A percentile compares a stretch with the other conserved stretches of the same genome.
Evolutionary conservation across 768 basidiomycete genomes (phyloP).

Genomic region (Chalciporus chontae): DNA sequence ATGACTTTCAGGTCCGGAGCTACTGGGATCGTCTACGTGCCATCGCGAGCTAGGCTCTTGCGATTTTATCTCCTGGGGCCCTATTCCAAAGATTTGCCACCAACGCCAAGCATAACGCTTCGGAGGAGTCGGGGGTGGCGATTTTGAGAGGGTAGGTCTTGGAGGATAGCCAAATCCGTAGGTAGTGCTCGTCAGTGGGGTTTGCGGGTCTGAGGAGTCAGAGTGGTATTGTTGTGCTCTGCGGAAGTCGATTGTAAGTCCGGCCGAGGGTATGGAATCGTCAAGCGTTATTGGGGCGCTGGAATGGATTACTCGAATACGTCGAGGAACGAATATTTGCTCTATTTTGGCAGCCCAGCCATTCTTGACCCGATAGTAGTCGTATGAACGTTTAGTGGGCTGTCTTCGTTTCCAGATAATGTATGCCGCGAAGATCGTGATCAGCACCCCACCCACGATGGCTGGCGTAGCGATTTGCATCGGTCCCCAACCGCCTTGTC

Average conservation of each 20-base stretch:
- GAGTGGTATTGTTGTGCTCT: slow-evolving; percentile 16
- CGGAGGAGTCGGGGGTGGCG: slow-evolving; percentile 2
- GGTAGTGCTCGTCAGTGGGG: slow-evolving; percentile 18
- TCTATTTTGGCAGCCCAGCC: slow-evolving; percentile 14
- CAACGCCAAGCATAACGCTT: slow-evolving; percentile 15
- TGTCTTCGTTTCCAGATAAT: slow-evolving; percentile 25
- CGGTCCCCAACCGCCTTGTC: slow-evolving; percentile 16
- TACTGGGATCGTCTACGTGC: slow-evolving; percentile 26
- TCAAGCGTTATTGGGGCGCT: slow-evolving; percentile 20
- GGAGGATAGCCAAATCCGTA: slow-evolving; percentile 12
- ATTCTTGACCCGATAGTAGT: slow-evolving; percentile 12
- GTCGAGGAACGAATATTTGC: slow-evolving; percentile 15
- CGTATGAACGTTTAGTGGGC: slow-evolving; percentile 1
- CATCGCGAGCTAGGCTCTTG: slow-evolving; percentile 18
- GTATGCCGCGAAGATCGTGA: slow-evolving; percentile 18
- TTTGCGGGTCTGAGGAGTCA: slow-evolving; percentile 27
- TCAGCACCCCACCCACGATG: slow-evolving; percentile 31
- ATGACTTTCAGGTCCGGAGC: slow-evolving; percentile 15
- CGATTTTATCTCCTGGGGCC: slow-evolving; percentile 25
- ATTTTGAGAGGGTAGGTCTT: neutral
- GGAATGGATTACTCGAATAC: slow-evolving; percentile 12
- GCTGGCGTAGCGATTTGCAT: slow-evolving; percentile 34
- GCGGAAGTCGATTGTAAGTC: neutral
- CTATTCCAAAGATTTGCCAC: slow-evolving; percentile 24
- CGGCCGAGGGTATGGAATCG: slow-evolving; percentile 17